Base-by-base conservation (phyloP, 2,329 filamentous ascomycete genomes). In the Phaeosphaeria sp. region DNA sequence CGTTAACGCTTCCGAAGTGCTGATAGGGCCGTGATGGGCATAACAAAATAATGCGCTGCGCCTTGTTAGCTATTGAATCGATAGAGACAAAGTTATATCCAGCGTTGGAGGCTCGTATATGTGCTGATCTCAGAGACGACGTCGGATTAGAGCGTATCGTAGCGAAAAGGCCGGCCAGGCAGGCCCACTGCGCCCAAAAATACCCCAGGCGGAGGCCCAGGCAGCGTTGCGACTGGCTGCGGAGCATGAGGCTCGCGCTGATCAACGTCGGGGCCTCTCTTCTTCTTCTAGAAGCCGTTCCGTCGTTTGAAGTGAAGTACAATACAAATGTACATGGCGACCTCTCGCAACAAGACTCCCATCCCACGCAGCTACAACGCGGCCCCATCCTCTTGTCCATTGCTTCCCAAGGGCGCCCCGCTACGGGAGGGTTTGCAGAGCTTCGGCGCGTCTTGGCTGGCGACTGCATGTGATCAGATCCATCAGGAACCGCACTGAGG, bases 391-490 rank as follows among this genome's bases (percentile, higher is more conserved):
- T 15, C 36, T 39, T 17, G 36, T 23, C 33, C 27, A 47, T 36
- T 30, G 27, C 51, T 48, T 56, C 49, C 36, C 17, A 52, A 52
- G 48, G 57, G 54, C 41, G 52, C 60, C 62, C 60, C 55, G 52
- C 57, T 27, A 46, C 57, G 36, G 36, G 36, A 39, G 36, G 15
- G 36, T 39, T 39, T 39, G 36, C 36, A 39, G 36, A 39, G 42
- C 42, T 44, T 44, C 18, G 18, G 42, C 21, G 42, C 54, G 57
- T 30, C 68, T 69, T 68, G 66, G 70, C 65, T 52, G 23, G 27
- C 43, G 52, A 49, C 65, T 69, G 72, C 73, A 73, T 74, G 72
- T 76, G 74, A 75, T 71, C 67, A 55, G 49, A 54, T 67, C 63
- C 62, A 64, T 64, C 59, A 53, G 56, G 46, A 30, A 54, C 57